Base-by-base conservation (phyloP, 176 grass and related monocot species). In the Carex myosuroides region DNA sequence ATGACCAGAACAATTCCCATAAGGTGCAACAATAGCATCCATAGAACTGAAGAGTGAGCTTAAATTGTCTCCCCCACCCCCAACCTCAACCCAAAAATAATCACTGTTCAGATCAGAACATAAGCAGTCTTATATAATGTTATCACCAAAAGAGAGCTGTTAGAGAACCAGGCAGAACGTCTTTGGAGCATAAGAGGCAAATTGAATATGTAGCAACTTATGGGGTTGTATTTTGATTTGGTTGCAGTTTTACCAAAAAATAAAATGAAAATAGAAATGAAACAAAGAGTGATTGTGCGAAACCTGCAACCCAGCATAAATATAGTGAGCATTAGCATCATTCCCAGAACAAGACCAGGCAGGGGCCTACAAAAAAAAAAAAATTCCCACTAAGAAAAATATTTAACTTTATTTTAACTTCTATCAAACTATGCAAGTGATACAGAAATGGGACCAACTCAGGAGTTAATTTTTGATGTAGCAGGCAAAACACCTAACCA, bases 221-320 rank as follows among this genome's bases (percentile, higher is more conserved):
- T 56, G 50, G 7, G 1, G 12, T 76, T 52, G 48, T 54, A 33
- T 56, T 53, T 76, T 29, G 21, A 76, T 55, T 76, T 30, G 48
- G 48, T 16, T 30, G 22, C 41, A 55, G 68, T 70, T n/a, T 12
- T 12, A 74, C 3, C 20, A 74, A 76, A 60, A 76, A 8, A 80
- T 32, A 75, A 60, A 69, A 26, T 32, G 30, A 13, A 84, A 48
- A 87, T 50, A 50, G 46, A 37, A 80, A 54, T 57, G 4, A 82
- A 88, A 42, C 5, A 48, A 30, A 87, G 44, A 67, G 46, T 35
- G 11, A 70, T 20, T 18, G 7, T 50, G 57, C 68, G 37, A 92
- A 89, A 95, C 96, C 91, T 99, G 96, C 44, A 95, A 85, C 87
- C 93, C 96, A 89, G 89, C 88, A 90, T 94, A 99, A 32, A 93